Evolutionary conservation across 345 rosid species (phyloP).

Genomic region (Gossypium herbaceum): DNA sequence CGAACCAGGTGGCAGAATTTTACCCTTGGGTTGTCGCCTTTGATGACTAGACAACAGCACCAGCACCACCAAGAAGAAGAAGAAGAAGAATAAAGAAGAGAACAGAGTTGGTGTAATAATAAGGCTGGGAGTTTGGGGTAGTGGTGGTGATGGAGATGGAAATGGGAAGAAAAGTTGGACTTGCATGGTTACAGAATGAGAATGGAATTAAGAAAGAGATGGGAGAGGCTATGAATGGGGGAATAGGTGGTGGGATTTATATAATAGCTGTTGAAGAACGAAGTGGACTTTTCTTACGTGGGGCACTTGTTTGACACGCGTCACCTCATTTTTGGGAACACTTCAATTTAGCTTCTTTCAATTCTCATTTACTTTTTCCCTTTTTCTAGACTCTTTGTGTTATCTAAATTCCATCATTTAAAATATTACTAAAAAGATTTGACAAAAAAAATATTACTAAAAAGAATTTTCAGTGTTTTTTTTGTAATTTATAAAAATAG

Average conservation of each 20-base stretch:
- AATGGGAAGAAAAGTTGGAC: slow-evolving; percentile 8
- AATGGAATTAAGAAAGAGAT: neutral
- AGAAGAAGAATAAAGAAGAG: neutral
- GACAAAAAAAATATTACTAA: too few relatives aligned
- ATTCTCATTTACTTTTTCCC: neutral
- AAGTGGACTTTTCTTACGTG: neutral
- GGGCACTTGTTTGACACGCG: slow-evolving; percentile 24
- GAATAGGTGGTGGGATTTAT: slow-evolving; percentile 10
- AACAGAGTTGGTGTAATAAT: slow-evolving; percentile 6
- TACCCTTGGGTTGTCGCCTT: slow-evolving; percentile 35
- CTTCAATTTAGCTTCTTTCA: neutral
- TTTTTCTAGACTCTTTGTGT: neutral
- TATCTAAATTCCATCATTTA: neutral
- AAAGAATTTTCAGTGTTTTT: too few relatives aligned
- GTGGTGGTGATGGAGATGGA: slow-evolving; percentile 1
- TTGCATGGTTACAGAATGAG: slow-evolving; percentile 32
- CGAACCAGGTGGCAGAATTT: slow-evolving; percentile 76
- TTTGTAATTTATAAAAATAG: too few relatives aligned
- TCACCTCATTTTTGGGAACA: slow-evolving; percentile 26
- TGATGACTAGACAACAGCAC: slow-evolving; percentile 22
- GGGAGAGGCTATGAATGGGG: neutral
- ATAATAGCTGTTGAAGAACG: slow-evolving; percentile 12
- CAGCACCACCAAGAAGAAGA: slow-evolving; percentile 13
- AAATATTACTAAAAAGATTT: too few relatives aligned
- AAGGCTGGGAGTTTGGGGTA: slow-evolving; percentile 10